Conservation (phyloP, 2,329 filamentous ascomycete genomes). For the Colletotrichum falcatum region DNA sequence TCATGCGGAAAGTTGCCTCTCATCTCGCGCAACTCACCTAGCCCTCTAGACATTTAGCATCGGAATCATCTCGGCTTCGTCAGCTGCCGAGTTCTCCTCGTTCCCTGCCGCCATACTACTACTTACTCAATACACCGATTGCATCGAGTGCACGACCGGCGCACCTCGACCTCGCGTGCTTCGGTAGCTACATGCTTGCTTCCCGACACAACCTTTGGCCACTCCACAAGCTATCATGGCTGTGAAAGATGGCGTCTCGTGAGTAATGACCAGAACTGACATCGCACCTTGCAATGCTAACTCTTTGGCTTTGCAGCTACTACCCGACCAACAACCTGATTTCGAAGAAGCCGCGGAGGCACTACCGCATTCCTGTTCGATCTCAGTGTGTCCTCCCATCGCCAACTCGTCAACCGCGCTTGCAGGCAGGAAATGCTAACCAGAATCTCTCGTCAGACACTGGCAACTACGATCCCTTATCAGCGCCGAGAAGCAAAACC, state of each 20-base stretch:
- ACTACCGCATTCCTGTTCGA: constrained; percentile 75
- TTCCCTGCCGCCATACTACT: neutral
- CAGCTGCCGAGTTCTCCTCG: neutral
- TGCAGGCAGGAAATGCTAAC: constrained; percentile 24
- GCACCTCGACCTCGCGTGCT: constrained; percentile 3
- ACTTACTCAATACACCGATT: neutral
- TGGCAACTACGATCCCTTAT: constrained; percentile 93
- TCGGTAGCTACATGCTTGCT: constrained; percentile 28
- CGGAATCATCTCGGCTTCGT: constrained; percentile 25
- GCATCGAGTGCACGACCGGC: neutral
- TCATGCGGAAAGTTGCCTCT: constrained; percentile 40
- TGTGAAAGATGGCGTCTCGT: constrained; percentile 53
- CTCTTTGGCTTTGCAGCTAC: constrained; percentile 58
- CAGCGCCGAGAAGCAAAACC: constrained; percentile 79
- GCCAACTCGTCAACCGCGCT: constrained; percentile 7
- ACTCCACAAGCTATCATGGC: constrained; percentile 60
- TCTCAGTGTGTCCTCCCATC: constrained; percentile 62
- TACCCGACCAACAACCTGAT: constrained; percentile 75
- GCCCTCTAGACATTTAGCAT: constrained; percentile 25
- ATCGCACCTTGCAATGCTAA: constrained; percentile 12
- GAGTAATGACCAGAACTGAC: constrained; percentile 6
- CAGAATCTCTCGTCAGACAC: constrained; percentile 65
- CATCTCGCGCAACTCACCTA: constrained; percentile 37
- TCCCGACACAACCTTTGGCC: constrained; percentile 31
- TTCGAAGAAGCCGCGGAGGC: constrained; percentile 69